Percentiles rank a stretch among this genome's conserved stretches.
These are phyloP conservation scores for Cercospora zeina DNA, from an alignment of 2,329 filamentous ascomycete genomes.

Conservation along the genomic window DNA sequence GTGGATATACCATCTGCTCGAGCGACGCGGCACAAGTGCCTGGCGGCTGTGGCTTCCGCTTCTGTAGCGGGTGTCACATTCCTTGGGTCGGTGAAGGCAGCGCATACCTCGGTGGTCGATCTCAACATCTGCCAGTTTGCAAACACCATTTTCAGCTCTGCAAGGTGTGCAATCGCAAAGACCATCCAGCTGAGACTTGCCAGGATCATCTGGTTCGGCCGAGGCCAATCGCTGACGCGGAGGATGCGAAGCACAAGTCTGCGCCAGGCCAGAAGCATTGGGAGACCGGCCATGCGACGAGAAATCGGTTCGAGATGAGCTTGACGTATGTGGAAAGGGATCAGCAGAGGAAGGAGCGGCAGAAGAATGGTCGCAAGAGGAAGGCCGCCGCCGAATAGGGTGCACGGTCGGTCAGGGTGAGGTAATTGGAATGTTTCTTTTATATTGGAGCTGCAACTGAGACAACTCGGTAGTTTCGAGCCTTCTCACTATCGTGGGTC, in stretches of 20 bases:
- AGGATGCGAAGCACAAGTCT: neutral
- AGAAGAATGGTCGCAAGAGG: neutral
- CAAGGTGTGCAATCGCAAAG: neutral
- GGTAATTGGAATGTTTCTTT: neutral
- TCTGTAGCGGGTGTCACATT: slow-evolving; percentile 22
- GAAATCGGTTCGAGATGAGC: slow-evolving; percentile 12
- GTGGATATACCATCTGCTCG: slow-evolving; percentile 15
- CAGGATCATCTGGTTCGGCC: neutral
- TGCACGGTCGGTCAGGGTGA: neutral
- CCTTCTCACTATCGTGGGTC: neutral
- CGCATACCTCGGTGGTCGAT: slow-evolving; percentile 7
- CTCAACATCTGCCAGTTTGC: slow-evolving; percentile 7
- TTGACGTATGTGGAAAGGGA: slow-evolving; percentile 1
- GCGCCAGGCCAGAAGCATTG: slow-evolving; percentile 10
- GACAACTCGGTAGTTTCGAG: neutral
- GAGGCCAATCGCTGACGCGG: slow-evolving; percentile 7
- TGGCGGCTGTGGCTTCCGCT: slow-evolving; percentile 24
- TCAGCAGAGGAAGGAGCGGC: neutral
- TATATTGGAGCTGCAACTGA: neutral
- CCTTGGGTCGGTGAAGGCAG: slow-evolving; percentile 23
- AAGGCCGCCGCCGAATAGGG: neutral
- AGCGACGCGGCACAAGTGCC: neutral
- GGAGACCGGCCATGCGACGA: slow-evolving; percentile 10
- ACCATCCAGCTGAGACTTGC: neutral
- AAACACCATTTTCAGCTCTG: slow-evolving; percentile 11